Conservation (phyloP, 2,329 filamentous ascomycete species). For the Aspergillus fischeri region DNA sequence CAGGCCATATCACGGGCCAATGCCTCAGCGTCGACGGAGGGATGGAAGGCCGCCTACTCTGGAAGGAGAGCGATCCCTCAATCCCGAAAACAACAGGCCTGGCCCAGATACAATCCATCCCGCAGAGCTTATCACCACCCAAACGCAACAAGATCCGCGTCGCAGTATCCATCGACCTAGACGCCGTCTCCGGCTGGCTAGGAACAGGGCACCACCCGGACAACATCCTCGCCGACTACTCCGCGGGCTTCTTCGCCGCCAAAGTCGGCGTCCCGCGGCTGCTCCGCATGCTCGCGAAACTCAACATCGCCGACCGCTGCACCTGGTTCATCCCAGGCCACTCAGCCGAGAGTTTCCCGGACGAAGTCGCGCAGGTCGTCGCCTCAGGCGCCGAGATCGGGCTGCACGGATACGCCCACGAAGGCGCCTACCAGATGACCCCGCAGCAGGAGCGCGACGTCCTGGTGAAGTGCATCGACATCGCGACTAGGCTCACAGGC, state of each 20-base stretch:
- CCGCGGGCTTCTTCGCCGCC: constrained; percentile 53
- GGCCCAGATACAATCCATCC: constrained; percentile 2
- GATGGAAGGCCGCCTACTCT: constrained; percentile 49
- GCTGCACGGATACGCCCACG: constrained; percentile 61
- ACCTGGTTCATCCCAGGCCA: constrained; percentile 61
- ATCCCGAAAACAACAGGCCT: not conserved
- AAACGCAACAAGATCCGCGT: constrained; percentile 22
- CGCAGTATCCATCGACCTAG: constrained; percentile 48
- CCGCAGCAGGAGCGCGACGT: constrained; percentile 69
- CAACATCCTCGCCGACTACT: constrained; percentile 55
- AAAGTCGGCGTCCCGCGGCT: constrained; percentile 55
- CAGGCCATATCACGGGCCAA: constrained; percentile 53
- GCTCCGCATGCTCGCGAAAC: constrained; percentile 51
- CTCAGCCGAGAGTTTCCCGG: constrained; percentile 55
- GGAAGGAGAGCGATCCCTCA: constrained; percentile 41
- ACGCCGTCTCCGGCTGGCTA: constrained; percentile 58
- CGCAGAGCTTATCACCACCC: constrained; percentile 6
- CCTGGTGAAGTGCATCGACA: constrained; percentile 67
- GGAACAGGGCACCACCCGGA: constrained; percentile 49
- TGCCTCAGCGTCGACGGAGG: constrained; percentile 50
- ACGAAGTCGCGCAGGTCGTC: constrained; percentile 48
- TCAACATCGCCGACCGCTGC: constrained; percentile 48
- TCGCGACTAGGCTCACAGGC: constrained; percentile 67
- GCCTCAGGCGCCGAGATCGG: constrained; percentile 53
- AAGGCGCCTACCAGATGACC: constrained; percentile 66